Conservation (phyloP, 2,329 filamentous ascomycete species). For the Pezicula rhizophila region DNA sequence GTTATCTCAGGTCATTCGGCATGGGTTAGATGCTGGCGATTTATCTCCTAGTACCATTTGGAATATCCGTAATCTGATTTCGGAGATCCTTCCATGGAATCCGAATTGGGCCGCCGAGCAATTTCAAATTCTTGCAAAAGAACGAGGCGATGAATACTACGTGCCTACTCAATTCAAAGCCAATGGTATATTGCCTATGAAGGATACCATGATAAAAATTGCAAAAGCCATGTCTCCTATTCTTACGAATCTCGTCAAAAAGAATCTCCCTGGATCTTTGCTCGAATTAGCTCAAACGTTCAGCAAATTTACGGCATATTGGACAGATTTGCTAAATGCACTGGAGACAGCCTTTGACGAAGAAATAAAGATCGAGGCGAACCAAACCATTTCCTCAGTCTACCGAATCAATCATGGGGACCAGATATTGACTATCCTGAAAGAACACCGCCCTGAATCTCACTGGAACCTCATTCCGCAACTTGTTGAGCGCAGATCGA, state of each 20-base stretch:
- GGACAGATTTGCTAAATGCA: slow-evolving; percentile 6
- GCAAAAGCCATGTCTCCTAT: slow-evolving; percentile 4
- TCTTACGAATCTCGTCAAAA: neutral
- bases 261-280: slow-evolving; percentile 2
- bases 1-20: slow-evolving; percentile 2
- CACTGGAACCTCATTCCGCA: no score
- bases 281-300: neutral
- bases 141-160: neutral
- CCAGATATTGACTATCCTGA: no score
- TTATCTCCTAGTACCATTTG: neutral
- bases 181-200: slow-evolving; percentile 1
- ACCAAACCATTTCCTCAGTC: no score
- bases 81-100: slow-evolving; percentile 3
- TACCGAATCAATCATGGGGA: no score
- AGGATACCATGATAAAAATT: slow-evolving; percentile 3
- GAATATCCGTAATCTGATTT: slow-evolving; percentile 1
- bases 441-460: no score
- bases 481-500: neutral
- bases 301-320: slow-evolving; percentile 4
- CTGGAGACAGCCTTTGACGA: slow-evolving; percentile 1
- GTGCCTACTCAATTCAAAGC: neutral
- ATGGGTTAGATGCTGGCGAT: neutral
- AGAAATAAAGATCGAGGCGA: neutral
- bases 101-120: slow-evolving; percentile 5
- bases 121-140: slow-evolving; percentile 2